Evolutionary conservation across 805 yeast species (phyloP), one percentile per base, ranked within the genome.

Genomic region (Saturnispora sekii): DNA sequence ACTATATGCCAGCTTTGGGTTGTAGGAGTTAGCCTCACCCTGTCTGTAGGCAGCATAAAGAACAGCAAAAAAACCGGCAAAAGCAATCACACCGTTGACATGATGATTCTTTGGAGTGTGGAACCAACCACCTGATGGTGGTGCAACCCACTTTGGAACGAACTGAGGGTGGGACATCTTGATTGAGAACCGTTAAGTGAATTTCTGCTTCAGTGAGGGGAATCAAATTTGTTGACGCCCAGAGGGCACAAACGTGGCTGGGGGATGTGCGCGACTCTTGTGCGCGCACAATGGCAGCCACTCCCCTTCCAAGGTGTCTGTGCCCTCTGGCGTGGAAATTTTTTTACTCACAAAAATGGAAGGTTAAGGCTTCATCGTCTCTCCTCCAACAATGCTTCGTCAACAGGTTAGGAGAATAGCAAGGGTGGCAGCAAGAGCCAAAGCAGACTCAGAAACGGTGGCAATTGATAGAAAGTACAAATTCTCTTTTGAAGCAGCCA

Each of bases 121-220:
- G 58, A 57, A 69, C 80, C 81, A 76, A 41, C 80, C 81, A 46
- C 81, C 81, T 2, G 76, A 54, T 26, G 76, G 76, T 16, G 75
- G 62, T 33, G 49, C 53, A 31, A 61, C 60, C 65, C 65, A 64
- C 46, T 58, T 53, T 12, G 65, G 65, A 21, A 53, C 53, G 38
- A 58, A 57, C 32, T 34, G 44, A 12, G 51, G 49, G 47, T 58
- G 58, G 16, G 56, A 49, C 53, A 50, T 50, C 14, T 30, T 32
- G n/a, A 6, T 35, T 16, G 10, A 17, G 16, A 21, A 18, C 9
- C 30, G 16, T 17, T 8, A 15, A 12, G 18, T 14, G 15, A 14
- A 14, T 4, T 21, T 21, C 26, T 21, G 26, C 6, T 21, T 21
- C 7, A 21, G 34, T n/a, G 34, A 14, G 34, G 34, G 34, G 15